Evolutionary conservation across 805 yeast species (phyloP), one percentile per base, ranked within the genome.

Genomic region (Blastobotrys parvus): DNA sequence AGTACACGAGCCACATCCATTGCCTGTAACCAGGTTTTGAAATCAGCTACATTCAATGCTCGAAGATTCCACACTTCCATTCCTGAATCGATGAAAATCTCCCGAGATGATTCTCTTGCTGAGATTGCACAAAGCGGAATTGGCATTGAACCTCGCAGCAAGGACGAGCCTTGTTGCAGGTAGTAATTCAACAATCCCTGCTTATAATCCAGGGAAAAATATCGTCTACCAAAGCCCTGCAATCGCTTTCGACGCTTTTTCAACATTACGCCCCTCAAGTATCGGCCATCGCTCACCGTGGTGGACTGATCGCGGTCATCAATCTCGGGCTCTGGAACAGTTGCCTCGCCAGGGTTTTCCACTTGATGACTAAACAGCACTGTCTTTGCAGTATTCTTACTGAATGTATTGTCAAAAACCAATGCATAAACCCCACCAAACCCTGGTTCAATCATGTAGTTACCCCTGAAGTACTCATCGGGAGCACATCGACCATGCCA

Each of bases 11-110:
- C 63, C 17, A 63, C 62, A 53, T 86, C 81, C 50, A 89, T 74
- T 1, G 95, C 94, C 41, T 78, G 72, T 11, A 82, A 75, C 98
- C 98, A 92, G 4, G 75, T 69, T 29, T 77, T 73, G 72, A 87
- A 92, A 50, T 83, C 89, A 4, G 71, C 68, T 8, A 63, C 62
- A 44, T 70, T 77, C 38, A 70, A 64, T 0, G 97, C 84, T 54
- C 83, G 85, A 47, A 90, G 68, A 31, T 77, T 78, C 97, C 97
- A 90, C 7, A 84, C 79, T 59, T 90, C 97, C 78, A 90, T 80
- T 2, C 97, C 97, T 0, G 97, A 87, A 60, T 92, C 97, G 45
- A 92, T 74, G 37, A 82, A 78, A 35, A 92, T 78, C 54, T 84
- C 81, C 42, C 75, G 65, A 19, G 77, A 75, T 45, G 74, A 74